Evolutionary conservation across 1,284 basidiomycete genomes (phyloP).

Genomic region (Vanrija pseudolonga): DNA sequence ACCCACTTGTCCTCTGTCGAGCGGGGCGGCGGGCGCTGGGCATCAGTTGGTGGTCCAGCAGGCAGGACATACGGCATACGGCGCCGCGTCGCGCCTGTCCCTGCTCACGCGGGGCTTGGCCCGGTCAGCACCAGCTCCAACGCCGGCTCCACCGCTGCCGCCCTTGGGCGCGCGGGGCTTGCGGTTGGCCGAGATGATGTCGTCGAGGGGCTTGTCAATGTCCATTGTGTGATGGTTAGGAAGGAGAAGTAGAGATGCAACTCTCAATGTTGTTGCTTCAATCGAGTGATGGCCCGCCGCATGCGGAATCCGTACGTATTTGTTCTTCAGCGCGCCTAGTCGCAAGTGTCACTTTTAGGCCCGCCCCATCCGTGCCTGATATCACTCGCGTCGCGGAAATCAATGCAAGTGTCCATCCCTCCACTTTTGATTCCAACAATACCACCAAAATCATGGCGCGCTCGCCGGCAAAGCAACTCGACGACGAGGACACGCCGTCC

Average conservation of each 20-base stretch:
- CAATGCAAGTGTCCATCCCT: background rate
- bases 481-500: background rate
- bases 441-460: background rate
- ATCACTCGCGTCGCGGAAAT: background rate
- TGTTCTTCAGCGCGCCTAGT: background rate
- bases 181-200: constrained; percentile 37
- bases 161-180: constrained; percentile 12
- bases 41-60: background rate
- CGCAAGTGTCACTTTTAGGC: background rate
- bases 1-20: constrained; percentile 48
- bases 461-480: background rate
- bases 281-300: background rate
- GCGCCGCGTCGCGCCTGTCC: constrained; percentile 21
- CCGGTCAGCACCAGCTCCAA: constrained; percentile 8
- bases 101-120: constrained; percentile 20
- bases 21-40: constrained; percentile 44
- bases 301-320: background rate
- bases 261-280: background rate
- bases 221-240: constrained; percentile 33
- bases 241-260: background rate
- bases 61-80: constrained; percentile 35
- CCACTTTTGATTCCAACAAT: no score
- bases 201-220: constrained; percentile 47
- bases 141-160: background rate
- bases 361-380: background rate